Percentiles rank a stretch among this genome's conserved stretches.
phyloP scores from a whole-genome alignment of 2,329 filamentous ascomycete species.

The Talaromyces piceae region DNA sequence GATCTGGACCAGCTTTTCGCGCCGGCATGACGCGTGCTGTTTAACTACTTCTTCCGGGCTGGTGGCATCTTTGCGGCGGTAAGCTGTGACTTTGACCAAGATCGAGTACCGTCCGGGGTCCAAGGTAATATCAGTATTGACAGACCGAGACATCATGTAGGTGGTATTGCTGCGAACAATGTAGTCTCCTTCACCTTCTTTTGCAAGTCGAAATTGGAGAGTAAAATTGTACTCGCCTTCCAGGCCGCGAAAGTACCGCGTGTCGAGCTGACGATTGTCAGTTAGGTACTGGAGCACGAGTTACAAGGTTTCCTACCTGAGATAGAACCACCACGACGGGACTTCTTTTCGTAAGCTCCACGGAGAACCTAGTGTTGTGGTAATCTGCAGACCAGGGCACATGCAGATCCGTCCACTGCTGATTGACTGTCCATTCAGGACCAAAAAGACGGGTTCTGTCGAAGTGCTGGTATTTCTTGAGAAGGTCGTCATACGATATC shows the following conservation, averaged over 20 bases:
- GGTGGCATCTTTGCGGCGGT: conserved; percentile 43
- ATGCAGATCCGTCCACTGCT: conserved; percentile 54
- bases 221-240: conserved; percentile 51
- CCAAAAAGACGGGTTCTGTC: conserved; percentile 56
- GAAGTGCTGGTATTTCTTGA: conserved; percentile 52
- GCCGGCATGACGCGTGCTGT: conserved; percentile 52
- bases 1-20: conserved; percentile 60
- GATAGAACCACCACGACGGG: conserved; percentile 53
- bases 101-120: conserved; percentile 69
- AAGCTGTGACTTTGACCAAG: conserved; percentile 65
- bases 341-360: conserved; percentile 45
- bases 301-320: conserved; percentile 30
- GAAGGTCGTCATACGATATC: conserved; percentile 53
- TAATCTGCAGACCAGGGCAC: conserved; percentile 57
- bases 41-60: conserved; percentile 62
- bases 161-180: conserved; percentile 50
- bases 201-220: conserved; percentile 53
- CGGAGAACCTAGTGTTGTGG: conserved; percentile 52
- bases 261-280: conserved; percentile 40
- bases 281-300: neutral
- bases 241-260: conserved; percentile 53
- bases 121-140: conserved; percentile 69
- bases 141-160: conserved; percentile 61
- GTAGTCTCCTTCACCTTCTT: conserved; percentile 53
- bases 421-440: conserved; percentile 52